Conservation (phyloP, 116 monocot genomes). For the Zostera marina region DNA sequence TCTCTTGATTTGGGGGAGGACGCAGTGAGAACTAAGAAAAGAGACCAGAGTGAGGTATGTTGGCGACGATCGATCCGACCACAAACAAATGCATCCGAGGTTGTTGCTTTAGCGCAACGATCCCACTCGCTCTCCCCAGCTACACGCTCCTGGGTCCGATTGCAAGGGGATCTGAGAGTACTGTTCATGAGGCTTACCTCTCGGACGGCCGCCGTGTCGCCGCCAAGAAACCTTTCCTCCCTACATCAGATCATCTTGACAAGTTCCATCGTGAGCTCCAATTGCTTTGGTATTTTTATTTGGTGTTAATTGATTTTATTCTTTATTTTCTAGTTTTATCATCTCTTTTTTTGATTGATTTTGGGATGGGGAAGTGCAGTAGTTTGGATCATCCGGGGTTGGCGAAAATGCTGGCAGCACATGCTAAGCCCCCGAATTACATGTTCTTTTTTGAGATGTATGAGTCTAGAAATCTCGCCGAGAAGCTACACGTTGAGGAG, state of each 20-base stretch:
- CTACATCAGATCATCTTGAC: conserved; percentile 81
- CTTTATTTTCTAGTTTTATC: not conserved
- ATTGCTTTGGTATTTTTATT: conserved; percentile 42
- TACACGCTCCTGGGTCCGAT: conserved; percentile 54
- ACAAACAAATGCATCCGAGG: conserved; percentile 71
- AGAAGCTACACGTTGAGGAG: conserved; percentile 73
- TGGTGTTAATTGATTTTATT: not conserved
- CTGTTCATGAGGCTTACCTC: conserved; percentile 52
- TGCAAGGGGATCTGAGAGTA: conserved; percentile 80
- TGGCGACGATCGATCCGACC: conserved; percentile 20
- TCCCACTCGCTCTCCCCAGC: conserved; percentile 69
- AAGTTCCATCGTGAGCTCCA: conserved; percentile 78
- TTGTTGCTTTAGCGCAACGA: conserved; percentile 58
- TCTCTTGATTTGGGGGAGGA: not conserved
- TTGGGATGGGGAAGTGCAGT: conserved; percentile 14
- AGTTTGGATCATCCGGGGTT: conserved; percentile 61
- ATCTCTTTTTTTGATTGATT: not conserved
- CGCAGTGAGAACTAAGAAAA: not conserved
- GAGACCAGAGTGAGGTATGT: conserved; percentile 7
- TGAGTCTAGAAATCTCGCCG: conserved; percentile 44
- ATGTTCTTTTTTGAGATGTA: conserved; percentile 78
- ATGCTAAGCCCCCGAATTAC: conserved; percentile 81
- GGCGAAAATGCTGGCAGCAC: conserved; percentile 57
- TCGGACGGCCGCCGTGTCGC: conserved; percentile 44
- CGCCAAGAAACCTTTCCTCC: conserved; percentile 80